phyloP scores from a whole-genome alignment of 2,329 filamentous ascomycete genomes.

The Aureobasidium sp. region DNA sequence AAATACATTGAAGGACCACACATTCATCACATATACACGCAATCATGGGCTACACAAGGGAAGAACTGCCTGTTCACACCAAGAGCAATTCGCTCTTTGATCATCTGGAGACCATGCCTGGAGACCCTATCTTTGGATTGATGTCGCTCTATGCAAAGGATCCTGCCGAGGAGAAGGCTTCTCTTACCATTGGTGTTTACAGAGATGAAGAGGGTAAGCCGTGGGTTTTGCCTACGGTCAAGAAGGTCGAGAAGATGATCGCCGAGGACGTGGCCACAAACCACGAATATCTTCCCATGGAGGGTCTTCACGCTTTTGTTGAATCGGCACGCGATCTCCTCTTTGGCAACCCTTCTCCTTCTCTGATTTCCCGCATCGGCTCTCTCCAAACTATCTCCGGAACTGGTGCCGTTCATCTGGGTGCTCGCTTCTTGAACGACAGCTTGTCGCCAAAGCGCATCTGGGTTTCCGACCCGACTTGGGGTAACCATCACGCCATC shows the following conservation, averaged over 20 bases:
- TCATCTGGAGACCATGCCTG: neutral
- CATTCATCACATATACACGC: neutral
- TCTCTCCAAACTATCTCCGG: constrained; percentile 82
- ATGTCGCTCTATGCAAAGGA: constrained; percentile 77
- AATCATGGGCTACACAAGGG: constrained; percentile 7
- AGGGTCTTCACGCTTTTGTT: constrained; percentile 63
- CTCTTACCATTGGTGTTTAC: constrained; percentile 86
- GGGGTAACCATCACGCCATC: constrained; percentile 26
- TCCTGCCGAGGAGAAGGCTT: constrained; percentile 64
- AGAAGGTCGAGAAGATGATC: constrained; percentile 77
- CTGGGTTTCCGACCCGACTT: constrained; percentile 27
- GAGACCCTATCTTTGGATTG: constrained; percentile 74
- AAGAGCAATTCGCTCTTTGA: neutral
- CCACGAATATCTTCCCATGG: constrained; percentile 92
- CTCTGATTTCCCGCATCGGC: constrained; percentile 15
- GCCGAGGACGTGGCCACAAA: constrained; percentile 30
- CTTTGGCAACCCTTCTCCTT: constrained; percentile 18
- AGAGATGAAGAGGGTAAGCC: constrained; percentile 85
- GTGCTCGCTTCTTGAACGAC: constrained; percentile 78
- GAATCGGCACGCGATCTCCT: constrained; percentile 20
- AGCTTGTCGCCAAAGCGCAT: constrained; percentile 51
- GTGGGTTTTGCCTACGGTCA: constrained; percentile 86
- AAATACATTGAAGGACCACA: no score
- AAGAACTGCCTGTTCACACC: neutral
- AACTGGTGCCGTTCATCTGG: constrained; percentile 83